Percentiles rank a stretch among this genome's conserved stretches.
Evolutionary conservation across 2,329 filamentous ascomycete genomes (phyloP).

Genomic region (Aspergillus latus): DNA sequence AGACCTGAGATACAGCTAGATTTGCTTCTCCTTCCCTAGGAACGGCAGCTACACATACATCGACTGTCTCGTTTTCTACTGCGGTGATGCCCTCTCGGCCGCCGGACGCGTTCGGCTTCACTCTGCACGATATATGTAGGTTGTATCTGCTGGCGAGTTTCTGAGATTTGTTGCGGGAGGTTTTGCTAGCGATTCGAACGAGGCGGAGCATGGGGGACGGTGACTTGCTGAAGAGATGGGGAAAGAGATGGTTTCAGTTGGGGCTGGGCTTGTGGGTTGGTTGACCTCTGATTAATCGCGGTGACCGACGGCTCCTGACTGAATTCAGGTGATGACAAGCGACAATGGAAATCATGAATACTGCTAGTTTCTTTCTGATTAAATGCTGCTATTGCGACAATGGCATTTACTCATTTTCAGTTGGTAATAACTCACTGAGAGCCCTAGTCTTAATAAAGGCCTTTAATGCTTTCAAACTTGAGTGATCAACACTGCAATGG

Average conservation of each 20-base stretch:
- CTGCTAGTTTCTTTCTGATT: too few relatives aligned
- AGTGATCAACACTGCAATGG: background rate
- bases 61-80: slow-evolving; percentile 58
- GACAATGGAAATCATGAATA: too few relatives aligned
- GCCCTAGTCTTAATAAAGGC: background rate
- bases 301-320: too few relatives aligned
- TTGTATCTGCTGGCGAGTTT: slow-evolving; percentile 27
- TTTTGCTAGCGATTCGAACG: slow-evolving; percentile 11
- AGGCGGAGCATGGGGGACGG: slow-evolving; percentile 17
- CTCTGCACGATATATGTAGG: slow-evolving; percentile 63
- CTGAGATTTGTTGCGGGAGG: slow-evolving; percentile 9
- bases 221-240: background rate
- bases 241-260: background rate
- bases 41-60: slow-evolving; percentile 66
- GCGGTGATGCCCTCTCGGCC: slow-evolving; percentile 61
- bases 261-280: background rate
- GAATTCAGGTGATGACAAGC: too few relatives aligned
- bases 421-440: too few relatives aligned
- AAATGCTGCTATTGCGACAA: too few relatives aligned
- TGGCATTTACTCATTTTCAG: too few relatives aligned
- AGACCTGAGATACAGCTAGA: slow-evolving; percentile 61
- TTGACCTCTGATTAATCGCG: background rate
- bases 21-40: slow-evolving; percentile 69
- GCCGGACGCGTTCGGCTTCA: slow-evolving; percentile 66
- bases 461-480: background rate